Base-by-base conservation (phyloP, 768 basidiomycete genomes). In the Suillus fuscotomentosus region DNA sequence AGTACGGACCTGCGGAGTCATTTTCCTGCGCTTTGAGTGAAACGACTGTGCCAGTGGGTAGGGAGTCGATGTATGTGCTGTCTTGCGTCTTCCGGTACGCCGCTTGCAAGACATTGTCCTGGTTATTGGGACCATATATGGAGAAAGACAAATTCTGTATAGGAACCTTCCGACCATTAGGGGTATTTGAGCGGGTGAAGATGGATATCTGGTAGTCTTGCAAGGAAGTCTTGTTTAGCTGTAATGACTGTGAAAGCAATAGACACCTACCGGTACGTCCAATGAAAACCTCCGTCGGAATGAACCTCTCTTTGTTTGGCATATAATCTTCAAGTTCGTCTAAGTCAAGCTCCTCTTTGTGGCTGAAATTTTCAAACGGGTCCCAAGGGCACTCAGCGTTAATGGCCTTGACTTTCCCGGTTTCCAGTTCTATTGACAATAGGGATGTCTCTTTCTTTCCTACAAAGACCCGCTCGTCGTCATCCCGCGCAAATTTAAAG, bases 201-300 rank as follows among this genome's bases (percentile, higher is more conserved):
- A 98, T 95, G 47, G 91, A 86, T 62, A 99, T 87, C 65, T 92
- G 88, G 71, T 98, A 98, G 72, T 98, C 97, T 94, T 75, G 54
- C 56, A 61, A 66, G 17, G 34, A 57, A 41, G 10, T 27, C 15
- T 24, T 41, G 60, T 38, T 57, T 27, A 57, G 10, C 34, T 13
- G 36, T 22, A 59, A 60, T n/a, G 1, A 36, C 14, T 48, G 66
- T 51, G 0, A 39, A 38, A 22, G 27, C 3, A 57, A 41, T 39
- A 47, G 63, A 36, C 22, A 71, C 85, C 71, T 68, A 88, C 87
- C 87, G 60, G 88, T 89, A 17, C 87, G 79, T 2, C 89, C 89
- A 65, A 92, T 83, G 70, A 86, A 88, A 1, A 92, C 78, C 66
- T 86, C 82, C 5, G 76, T 75, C 7, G 75, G 73, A 17, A 63